Evolutionary conservation across 495 filamentous ascomycete species (phyloP).

Genomic region (Neurospora sp.): DNA sequence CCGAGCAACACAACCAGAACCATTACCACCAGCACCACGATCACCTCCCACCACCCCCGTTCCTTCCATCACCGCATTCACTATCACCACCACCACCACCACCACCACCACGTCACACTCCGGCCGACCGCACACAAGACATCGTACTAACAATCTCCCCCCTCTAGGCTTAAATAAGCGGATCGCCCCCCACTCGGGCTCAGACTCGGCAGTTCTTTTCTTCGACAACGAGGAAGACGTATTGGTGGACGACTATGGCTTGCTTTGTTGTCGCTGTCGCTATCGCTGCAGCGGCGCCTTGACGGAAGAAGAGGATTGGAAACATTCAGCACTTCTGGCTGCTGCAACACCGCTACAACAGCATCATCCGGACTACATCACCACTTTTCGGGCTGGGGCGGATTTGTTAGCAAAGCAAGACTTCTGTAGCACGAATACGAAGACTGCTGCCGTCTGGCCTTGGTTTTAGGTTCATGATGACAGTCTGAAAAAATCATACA

Average conservation of each 20-base stretch:
- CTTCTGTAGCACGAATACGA: neutral
- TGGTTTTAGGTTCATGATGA: neutral
- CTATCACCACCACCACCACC: neutral
- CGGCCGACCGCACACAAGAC: neutral
- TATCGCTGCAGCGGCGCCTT: neutral
- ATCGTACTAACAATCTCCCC: neutral
- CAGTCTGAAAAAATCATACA: neutral
- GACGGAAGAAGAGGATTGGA: neutral
- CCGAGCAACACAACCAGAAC: neutral
- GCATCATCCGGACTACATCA: neutral
- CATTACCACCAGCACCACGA: neutral
- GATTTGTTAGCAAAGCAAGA: neutral
- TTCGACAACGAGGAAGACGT: neutral
- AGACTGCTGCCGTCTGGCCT: neutral
- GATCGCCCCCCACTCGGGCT: neutral
- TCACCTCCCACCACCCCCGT: neutral
- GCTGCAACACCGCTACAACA: neutral
- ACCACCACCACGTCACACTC: neutral
- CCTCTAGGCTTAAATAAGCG: neutral
- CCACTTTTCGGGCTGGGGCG: neutral
- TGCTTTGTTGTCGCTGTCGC: neutral
- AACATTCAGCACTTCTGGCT: neutral
- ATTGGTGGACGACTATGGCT: neutral
- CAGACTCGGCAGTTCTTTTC: neutral
- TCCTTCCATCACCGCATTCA: neutral